Conservation (phyloP, 2,329 filamentous ascomycete species). For the Diaporthe sp. region DNA sequence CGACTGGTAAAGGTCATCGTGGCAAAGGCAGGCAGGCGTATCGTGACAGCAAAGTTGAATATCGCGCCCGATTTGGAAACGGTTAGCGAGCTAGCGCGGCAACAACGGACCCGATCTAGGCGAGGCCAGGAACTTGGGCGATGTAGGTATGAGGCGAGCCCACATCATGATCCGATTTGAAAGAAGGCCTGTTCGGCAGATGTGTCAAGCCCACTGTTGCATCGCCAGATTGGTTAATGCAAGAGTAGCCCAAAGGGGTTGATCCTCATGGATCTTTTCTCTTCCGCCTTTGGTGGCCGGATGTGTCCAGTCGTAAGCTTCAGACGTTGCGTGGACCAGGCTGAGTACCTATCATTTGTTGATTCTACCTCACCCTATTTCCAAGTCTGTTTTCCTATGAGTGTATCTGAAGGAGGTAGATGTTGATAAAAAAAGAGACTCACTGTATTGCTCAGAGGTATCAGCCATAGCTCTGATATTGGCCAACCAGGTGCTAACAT, state of each 20-base stretch:
- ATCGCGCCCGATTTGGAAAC: slow-evolving; percentile 48
- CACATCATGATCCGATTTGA: slow-evolving; percentile 14
- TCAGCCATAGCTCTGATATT: too few relatives aligned
- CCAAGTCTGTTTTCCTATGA: not conserved
- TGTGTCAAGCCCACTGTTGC: not conserved
- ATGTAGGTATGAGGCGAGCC: not conserved
- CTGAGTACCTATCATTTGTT: not conserved
- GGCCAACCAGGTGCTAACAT: not conserved
- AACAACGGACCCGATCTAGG: slow-evolving; percentile 40
- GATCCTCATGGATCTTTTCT: not conserved
- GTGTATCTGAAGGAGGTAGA: not conserved
- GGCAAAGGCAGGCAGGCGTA: slow-evolving; percentile 40
- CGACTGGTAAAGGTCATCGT: slow-evolving; percentile 33
- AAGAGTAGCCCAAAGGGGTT: not conserved
- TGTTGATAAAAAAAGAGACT: not conserved
- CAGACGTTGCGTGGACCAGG: not conserved
- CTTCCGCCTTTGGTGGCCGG: not conserved
- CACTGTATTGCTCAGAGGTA: not conserved
- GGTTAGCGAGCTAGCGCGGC: slow-evolving; percentile 52
- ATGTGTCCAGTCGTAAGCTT: not conserved
- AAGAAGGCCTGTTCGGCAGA: slow-evolving; percentile 29
- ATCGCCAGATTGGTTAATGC: not conserved
- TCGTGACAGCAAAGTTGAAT: slow-evolving; percentile 43
- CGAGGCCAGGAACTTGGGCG: slow-evolving; percentile 9
- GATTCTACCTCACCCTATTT: too few relatives aligned